These are phyloP conservation scores for Rhodotorula toruloides DNA, from an alignment of 768 basidiomycete genomes.

Conservation along the genomic window DNA sequence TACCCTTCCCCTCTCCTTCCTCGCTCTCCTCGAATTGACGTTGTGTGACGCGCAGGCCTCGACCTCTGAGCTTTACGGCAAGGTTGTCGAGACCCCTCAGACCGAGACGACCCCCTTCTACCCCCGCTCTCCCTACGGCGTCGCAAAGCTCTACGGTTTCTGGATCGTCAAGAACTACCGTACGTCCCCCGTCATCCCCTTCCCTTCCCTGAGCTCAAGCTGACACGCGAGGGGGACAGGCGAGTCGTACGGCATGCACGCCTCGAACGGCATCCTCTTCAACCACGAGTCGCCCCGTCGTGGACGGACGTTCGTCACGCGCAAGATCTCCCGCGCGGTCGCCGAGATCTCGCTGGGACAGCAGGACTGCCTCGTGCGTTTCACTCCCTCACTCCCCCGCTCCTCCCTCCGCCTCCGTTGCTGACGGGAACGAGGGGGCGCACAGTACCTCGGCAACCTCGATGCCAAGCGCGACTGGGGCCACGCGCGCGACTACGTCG, in stretches of 20 bases:
- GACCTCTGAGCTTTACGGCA: constrained; percentile 94
- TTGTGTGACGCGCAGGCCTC: constrained; percentile 55
- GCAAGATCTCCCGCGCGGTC: constrained; percentile 86
- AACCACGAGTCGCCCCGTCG: constrained; percentile 95
- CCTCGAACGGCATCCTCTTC: constrained; percentile 94
- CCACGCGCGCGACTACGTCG: constrained; percentile 76
- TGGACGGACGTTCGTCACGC: constrained; percentile 90
- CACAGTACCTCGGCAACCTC: constrained; percentile 76
- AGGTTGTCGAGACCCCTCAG: constrained; percentile 92
- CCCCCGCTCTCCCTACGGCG: constrained; percentile 94
- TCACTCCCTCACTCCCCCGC: not conserved
- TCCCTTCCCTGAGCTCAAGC: too few species aligned
- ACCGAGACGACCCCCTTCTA: constrained; percentile 96
- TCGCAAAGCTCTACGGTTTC: constrained; percentile 67
- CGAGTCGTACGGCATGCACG: constrained; percentile 93
- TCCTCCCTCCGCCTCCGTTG: not conserved
- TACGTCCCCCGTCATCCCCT: not conserved
- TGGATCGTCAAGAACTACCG: constrained; percentile 50
- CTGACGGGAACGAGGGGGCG: not conserved
- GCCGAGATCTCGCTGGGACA: constrained; percentile 88
- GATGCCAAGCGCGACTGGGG: constrained; percentile 97
- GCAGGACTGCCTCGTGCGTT: constrained; percentile 62
- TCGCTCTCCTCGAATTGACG: too few species aligned
- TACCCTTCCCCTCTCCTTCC: not conserved
- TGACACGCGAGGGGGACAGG: constrained; percentile 56